These are phyloP conservation scores for Hordeum vulgare DNA, from an alignment of 176 grass and related monocot species.

Conservation along the genomic window MorexV3_pseudomolecules_assembly NC_058520.1:591666210-591666709, in stretches of 20 bases:
- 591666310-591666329: conserved; percentile 17
- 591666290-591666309: conserved; percentile 14
- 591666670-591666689: conserved; percentile 26
- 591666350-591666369: not conserved
- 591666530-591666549: conserved; percentile 13
- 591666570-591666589: conserved; percentile 24
- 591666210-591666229: conserved; percentile 25
- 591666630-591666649: not conserved
- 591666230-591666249: conserved; percentile 7
- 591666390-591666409: not conserved
- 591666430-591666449: conserved; percentile 8
- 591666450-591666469: not conserved
- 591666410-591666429: not conserved
- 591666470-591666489: not conserved
- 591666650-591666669: conserved; percentile 40
- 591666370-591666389: not conserved
- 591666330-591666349: not conserved
- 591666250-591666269: not conserved
- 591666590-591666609: not conserved
- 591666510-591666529: conserved; percentile 16
- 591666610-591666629: not conserved
- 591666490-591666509: conserved; percentile 18
- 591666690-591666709: conserved; percentile 36
- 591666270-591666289: conserved; percentile 21
- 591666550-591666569: conserved; percentile 11